Evolutionary conservation across 2,329 filamentous ascomycete genomes (phyloP), one percentile per base, ranked within the genome.

Genomic region (Apiospora kogelbergensis): DNA sequence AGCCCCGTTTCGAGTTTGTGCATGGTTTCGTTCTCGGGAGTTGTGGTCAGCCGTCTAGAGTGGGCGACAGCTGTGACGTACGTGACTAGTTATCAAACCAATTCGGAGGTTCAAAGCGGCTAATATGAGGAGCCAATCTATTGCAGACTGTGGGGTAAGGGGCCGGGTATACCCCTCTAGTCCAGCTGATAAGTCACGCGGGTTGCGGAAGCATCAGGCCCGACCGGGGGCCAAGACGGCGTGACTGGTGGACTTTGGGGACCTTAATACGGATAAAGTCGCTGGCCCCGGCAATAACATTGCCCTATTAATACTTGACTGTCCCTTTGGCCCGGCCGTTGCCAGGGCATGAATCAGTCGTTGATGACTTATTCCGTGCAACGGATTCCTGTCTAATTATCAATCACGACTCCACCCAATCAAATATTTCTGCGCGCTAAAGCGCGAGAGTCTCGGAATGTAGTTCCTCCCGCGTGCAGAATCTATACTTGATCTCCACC

Each of bases 221-320:
- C 53, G 53, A 60, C 53, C 53, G 53, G 53, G 53, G 30, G 53
- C 53, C 53, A 60, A 60, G 53, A 11, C 53, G 53, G 53, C 53
- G 30, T 60, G 53, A 60, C 17, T 60, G 53, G 53, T 60, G 53
- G 53, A 60, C 53, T 60, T 60, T 60, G 26, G 53, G 53, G 26
- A n/a, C 53, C 26, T 60, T 33, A 37, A 60, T 60, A 60, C 53
- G 53, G 53, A 5, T 60, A 60, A 60, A 60, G 26, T 60, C 53
- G 13, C 26, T 60, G 53, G 53, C 17, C 17, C 53, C 53, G 53
- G 53, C 26, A 60, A 60, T 60, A 60, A 7, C 6, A 20, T 6
- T 17, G 1, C 17, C 24, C 6, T 30, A 10, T 13, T 41, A 37
- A 30, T 30, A 17, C 48, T 15, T 48, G 22, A 13, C 30, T 26